Conservation (phyloP, 164 flowering plant genomes). For the Stephania cephalantha region DNA sequence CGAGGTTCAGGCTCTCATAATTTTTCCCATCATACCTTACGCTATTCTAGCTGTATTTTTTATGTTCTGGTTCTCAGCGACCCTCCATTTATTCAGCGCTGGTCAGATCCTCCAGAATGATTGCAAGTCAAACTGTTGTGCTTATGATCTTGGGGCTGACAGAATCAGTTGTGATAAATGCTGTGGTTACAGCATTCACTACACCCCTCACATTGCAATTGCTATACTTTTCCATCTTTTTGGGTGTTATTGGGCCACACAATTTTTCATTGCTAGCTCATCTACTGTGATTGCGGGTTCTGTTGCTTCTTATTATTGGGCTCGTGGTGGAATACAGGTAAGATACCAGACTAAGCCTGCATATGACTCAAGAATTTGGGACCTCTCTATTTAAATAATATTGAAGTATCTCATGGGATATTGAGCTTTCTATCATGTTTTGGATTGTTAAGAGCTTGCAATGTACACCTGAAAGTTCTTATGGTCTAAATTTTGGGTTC, state of each 20-base stretch:
- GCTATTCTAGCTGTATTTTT: conserved; percentile 65
- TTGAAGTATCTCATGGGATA: not conserved
- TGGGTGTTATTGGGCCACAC: conserved; percentile 94
- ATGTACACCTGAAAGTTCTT: not conserved
- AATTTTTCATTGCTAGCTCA: conserved; percentile 80
- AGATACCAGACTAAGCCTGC: conserved; percentile 18
- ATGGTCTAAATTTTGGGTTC: not conserved
- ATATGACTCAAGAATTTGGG: not conserved
- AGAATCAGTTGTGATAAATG: conserved; percentile 70
- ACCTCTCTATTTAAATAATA: not conserved
- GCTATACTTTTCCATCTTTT: conserved; percentile 86
- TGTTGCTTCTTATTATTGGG: conserved; percentile 98
- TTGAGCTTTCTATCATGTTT: not conserved
- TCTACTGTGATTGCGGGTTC: conserved; percentile 97
- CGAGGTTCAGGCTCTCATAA: conserved; percentile 85
- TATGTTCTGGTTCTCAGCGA: conserved; percentile 91
- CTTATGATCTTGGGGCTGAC: conserved; percentile 63
- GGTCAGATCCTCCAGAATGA: conserved; percentile 64
- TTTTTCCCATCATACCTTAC: conserved; percentile 83
- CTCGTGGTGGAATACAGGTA: conserved; percentile 78
- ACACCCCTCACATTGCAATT: conserved; percentile 75
- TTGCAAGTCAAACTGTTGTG: conserved; percentile 76
- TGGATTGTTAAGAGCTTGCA: not conserved
- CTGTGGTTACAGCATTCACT: conserved; percentile 82
- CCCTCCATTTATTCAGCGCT: conserved; percentile 82